Base-by-base conservation (phyloP, 1,284 basidiomycete genomes). In the Coniophora puteana region DNA sequence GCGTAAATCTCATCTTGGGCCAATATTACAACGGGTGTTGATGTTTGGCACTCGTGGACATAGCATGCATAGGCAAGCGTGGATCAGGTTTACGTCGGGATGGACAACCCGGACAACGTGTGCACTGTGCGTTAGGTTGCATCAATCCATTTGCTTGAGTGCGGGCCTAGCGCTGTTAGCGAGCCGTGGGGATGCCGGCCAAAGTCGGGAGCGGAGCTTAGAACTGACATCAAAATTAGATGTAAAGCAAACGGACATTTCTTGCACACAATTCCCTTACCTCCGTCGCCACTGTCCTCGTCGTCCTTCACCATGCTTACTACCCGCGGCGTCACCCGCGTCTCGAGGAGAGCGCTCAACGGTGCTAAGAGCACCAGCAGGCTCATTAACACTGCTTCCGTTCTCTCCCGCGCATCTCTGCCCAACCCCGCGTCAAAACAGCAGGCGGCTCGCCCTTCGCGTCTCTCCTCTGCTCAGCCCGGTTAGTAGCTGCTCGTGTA, bases 261-360 rank as follows among this genome's bases (percentile, higher is more conserved):
- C 62, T 60, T 64, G 45, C 41, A 45, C 44, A 48, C 36, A 26
- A 29, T 44, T 47, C 37, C 29, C 13, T 40, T 43, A 43, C 40
- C 35, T 48, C 31, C 27, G 25, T 52, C 45, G 47, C 54, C 41
- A 37, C 44, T 31, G 50, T 52, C 38, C 43, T 62, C 62, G 61
- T 55, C 50, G 62, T 67, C 66, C 65, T 86, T 84, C 56, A 63
- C 65, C 62, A 89, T 89, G 86, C 74, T 89, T 72, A 84, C 82
- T 67, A 74, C 84, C 57, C 84, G 87, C 67, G 83, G 85, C 70
- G 78, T 83, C 63, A 75, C 84, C 63, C 87, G 87, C 69, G 73
- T 90, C 67, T 85, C 87, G 51, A 83, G 79, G 73, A 82, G 85
- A 72, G 83, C 83, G 56, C 72, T 80, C 61, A 81, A 80, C 62